Percentiles rank a stretch among this genome's conserved stretches.
These are phyloP conservation scores for Alliaria petiolata DNA, from an alignment of 345 rosid species.

Conservation along the genomic window DNA sequence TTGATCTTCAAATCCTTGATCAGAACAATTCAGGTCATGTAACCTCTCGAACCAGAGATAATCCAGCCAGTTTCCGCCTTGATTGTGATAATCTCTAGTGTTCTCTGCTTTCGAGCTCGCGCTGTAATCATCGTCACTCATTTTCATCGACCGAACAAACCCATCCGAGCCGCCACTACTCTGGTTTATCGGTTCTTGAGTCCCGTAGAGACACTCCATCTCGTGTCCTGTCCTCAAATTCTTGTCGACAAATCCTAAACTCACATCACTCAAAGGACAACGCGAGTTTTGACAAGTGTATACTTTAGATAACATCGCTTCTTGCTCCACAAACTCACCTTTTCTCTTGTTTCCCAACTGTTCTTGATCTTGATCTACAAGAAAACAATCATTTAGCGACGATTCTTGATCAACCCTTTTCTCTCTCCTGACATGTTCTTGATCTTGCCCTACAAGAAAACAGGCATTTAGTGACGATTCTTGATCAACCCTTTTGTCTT, in stretches of 20 bases:
- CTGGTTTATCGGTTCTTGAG: conserved; percentile 8
- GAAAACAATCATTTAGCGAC: neutral
- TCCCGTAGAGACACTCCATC: conserved; percentile 20
- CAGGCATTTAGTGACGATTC: neutral
- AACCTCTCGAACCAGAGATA: conserved; percentile 7
- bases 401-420: neutral
- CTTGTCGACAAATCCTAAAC: conserved; percentile 38
- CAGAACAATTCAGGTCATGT: conserved; percentile 26
- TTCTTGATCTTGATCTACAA: conserved; percentile 3
- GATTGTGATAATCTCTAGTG: neutral
- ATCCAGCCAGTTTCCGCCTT: conserved; percentile 14
- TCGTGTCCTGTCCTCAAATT: conserved; percentile 45
- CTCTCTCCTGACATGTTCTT: neutral
- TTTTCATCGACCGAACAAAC: conserved; percentile 7
- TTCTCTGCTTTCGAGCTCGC: conserved; percentile 9
- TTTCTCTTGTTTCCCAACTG: conserved; percentile 6
- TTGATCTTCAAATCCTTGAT: conserved; percentile 26
- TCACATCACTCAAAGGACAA: conserved; percentile 37
- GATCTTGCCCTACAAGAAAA: neutral
- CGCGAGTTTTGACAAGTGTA: conserved; percentile 34
- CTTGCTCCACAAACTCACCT: conserved; percentile 8
- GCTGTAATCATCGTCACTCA: conserved; percentile 30
- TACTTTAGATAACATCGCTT: neutral
- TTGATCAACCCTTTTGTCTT: neutral
- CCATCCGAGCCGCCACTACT: conserved; percentile 16